These are phyloP conservation scores for Phialophora verrucosa DNA, from an alignment of 2,329 filamentous ascomycete species.

Conservation along the genomic window DNA sequence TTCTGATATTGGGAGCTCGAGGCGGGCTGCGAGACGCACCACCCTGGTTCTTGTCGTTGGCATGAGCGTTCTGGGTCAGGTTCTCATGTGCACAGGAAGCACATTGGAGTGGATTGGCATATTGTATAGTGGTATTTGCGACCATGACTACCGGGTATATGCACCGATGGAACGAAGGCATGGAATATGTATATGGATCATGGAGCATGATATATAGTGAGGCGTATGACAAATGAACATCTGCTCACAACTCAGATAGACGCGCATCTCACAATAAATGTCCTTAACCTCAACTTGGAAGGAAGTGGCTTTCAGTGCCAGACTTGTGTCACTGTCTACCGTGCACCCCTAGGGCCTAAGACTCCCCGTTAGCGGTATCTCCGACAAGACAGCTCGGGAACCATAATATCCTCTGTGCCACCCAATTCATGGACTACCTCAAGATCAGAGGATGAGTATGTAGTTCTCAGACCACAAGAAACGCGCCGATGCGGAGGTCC, in stretches of 20 bases:
- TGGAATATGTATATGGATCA: conserved; percentile 1
- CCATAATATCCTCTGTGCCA: no score
- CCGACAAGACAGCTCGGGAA: no score
- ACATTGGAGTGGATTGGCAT: neutral
- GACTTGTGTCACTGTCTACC: neutral
- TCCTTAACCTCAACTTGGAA: neutral
- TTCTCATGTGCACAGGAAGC: neutral
- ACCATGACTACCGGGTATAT: neutral
- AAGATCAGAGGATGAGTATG: no score
- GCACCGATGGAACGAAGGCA: neutral
- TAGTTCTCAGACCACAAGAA: no score
- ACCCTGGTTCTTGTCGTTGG: neutral
- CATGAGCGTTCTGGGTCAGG: neutral
- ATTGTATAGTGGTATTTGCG: conserved; percentile 1
- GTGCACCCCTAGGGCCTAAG: no score
- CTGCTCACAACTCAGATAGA: neutral
- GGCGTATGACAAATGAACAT: neutral
- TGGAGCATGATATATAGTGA: neutral
- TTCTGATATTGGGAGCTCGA: neutral
- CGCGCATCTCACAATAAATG: neutral
- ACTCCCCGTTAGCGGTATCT: no score
- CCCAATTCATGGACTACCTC: no score
- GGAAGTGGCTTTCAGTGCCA: neutral
- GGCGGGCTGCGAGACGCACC: neutral
- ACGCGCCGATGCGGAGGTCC: no score